A percentile compares a stretch with the other conserved stretches of the same genome.
Conservation (phyloP, 495 filamentous ascomycete species). For the Penicillium pulvis region DNA sequence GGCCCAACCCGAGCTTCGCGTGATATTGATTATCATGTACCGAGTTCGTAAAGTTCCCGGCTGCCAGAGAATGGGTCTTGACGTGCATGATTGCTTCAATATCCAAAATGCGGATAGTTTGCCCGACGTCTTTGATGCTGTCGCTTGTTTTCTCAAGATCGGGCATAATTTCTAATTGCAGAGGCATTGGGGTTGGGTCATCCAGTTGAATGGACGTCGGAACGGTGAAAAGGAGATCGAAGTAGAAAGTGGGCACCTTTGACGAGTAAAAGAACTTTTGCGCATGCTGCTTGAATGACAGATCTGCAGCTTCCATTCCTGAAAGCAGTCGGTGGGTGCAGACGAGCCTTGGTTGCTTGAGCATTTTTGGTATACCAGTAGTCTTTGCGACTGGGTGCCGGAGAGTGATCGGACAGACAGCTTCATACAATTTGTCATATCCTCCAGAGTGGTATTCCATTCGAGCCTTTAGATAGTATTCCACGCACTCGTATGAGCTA, state of each 20-base stretch:
- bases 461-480: conserved; percentile 23
- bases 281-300: conserved; percentile 24
- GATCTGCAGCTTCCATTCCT: conserved; percentile 20
- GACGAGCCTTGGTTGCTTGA: neutral
- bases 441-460: conserved; percentile 15
- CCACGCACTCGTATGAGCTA: conserved; percentile 19
- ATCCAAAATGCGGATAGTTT: neutral
- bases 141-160: conserved; percentile 10
- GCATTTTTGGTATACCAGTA: neutral
- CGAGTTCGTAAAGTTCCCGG: neutral
- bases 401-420: conserved; percentile 16
- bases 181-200: conserved; percentile 14
- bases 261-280: conserved; percentile 23
- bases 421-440: neutral
- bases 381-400: neutral
- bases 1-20: neutral
- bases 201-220: conserved; percentile 18
- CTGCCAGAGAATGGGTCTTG: neutral
- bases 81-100: neutral
- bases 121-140: conserved; percentile 13
- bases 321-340: conserved; percentile 22
- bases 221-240: conserved; percentile 7
- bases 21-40: neutral
- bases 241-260: conserved; percentile 21
- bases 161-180: conserved; percentile 15